Evolutionary conservation across 768 basidiomycete species (phyloP).

Genomic region (Tubosaeta sp.): DNA sequence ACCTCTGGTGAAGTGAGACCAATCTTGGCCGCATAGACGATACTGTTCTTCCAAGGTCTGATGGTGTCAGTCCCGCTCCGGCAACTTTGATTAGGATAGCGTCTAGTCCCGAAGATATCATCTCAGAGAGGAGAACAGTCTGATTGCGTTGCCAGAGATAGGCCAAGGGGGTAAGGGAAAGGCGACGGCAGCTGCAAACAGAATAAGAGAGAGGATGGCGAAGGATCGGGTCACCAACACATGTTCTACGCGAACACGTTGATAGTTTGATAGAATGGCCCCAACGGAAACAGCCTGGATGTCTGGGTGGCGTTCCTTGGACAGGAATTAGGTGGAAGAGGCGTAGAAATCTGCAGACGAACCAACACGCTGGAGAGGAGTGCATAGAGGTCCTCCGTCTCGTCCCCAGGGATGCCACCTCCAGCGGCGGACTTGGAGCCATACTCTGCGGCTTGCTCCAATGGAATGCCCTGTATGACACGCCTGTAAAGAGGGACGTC

Average conservation of each 20-base stretch:
- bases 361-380: constrained; percentile 79
- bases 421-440: constrained; percentile 54
- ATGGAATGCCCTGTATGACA: constrained; percentile 74
- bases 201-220: constrained; percentile 1
- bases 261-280: constrained; percentile 96
- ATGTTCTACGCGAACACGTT: constrained; percentile 95
- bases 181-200: constrained; percentile 63
- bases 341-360: constrained; percentile 7
- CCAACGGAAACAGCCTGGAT: constrained; percentile 88
- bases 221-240: constrained; percentile 52
- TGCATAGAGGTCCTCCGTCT: constrained; percentile 89
- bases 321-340: constrained; percentile 1
- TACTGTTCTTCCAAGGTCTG: constrained; percentile 77
- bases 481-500: constrained; percentile 81
- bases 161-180: constrained; percentile 73
- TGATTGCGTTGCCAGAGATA: constrained; percentile 97
- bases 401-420: constrained; percentile 72
- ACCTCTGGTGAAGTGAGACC: constrained; percentile 65
- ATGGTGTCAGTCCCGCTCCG: constrained; percentile 77
- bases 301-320: constrained; percentile 71
- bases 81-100: constrained; percentile 93
- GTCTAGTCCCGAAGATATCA: constrained; percentile 76
- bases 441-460: constrained; percentile 84
- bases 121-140: constrained; percentile 76
- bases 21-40: constrained; percentile 71